These are phyloP conservation scores for Iberis pinnata DNA, from an alignment of 345 rosid genomes.

Conservation along the genomic window DNA sequence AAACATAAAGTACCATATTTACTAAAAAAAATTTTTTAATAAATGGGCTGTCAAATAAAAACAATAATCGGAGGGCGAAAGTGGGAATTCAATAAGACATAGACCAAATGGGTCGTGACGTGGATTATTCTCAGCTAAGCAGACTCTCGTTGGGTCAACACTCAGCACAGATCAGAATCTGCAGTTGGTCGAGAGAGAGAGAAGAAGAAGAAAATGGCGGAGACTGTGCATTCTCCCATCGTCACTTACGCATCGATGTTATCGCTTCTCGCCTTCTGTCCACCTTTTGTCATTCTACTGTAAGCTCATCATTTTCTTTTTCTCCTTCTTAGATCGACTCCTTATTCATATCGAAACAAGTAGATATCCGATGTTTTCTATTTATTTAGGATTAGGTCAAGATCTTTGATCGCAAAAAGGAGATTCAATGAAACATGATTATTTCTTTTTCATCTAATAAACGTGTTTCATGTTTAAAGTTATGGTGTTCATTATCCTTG, in stretches of 20 bases:
- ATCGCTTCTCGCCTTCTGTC: conserved; percentile 73
- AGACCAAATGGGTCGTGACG: too few relatives aligned
- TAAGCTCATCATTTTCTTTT: conserved; percentile 31
- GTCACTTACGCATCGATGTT: conserved; percentile 79
- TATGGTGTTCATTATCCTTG: not conserved
- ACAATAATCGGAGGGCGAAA: too few relatives aligned
- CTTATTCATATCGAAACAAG: too few relatives aligned
- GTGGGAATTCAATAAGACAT: too few relatives aligned
- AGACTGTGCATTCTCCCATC: conserved; percentile 71
- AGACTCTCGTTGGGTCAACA: conserved; percentile 7
- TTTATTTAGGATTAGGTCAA: not conserved
- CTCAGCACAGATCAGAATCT: conserved; percentile 18
- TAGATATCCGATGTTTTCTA: too few relatives aligned
- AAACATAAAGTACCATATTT: too few relatives aligned
- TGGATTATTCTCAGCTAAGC: too few relatives aligned
- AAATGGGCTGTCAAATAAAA: too few relatives aligned
- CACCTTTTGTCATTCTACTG: conserved; percentile 91
- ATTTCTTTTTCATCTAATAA: not conserved
- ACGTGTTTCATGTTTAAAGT: not conserved
- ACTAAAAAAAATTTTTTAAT: too few relatives aligned
- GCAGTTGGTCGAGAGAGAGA: not conserved
- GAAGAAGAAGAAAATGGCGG: conserved; percentile 28
- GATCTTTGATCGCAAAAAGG: not conserved
- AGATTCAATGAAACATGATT: not conserved
- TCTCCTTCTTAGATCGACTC: conserved; percentile 11